Percentiles rank a stretch among this genome's conserved stretches.
Conservation (phyloP, 1,139 yeast genomes). For the Eremothecium cymbalariae region DNA sequence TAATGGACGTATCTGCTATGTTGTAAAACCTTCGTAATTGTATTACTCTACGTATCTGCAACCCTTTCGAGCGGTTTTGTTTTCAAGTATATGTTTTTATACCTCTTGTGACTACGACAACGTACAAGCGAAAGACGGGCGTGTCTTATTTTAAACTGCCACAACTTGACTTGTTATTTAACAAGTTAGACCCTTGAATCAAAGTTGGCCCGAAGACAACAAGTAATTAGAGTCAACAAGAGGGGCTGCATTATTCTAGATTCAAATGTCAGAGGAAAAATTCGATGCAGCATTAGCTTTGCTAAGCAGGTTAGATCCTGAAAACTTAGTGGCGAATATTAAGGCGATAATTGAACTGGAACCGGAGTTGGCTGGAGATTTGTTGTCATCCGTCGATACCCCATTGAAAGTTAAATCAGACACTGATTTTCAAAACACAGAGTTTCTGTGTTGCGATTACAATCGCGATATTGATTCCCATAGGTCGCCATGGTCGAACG, state of each 20-base stretch:
- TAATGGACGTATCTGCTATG: too few relatives aligned
- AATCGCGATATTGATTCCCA: conserved; percentile 91
- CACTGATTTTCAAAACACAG: conserved; percentile 38
- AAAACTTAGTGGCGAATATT: conserved; percentile 53
- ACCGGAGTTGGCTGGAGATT: conserved; percentile 82
- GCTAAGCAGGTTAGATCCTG: conserved; percentile 79
- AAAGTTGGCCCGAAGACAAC: background rate
- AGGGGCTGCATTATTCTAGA: background rate
- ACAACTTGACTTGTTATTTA: too few relatives aligned
- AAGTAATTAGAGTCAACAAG: background rate
- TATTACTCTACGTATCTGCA: too few relatives aligned
- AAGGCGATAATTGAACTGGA: conserved; percentile 62
- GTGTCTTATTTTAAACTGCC: too few relatives aligned
- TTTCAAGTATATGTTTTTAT: too few relatives aligned
- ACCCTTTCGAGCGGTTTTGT: too few relatives aligned
- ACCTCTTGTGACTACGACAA: too few relatives aligned
- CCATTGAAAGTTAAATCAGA: conserved; percentile 63
- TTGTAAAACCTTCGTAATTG: too few relatives aligned
- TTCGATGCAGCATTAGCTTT: conserved; percentile 85
- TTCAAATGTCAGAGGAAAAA: conserved; percentile 41
- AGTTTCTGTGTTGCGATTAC: conserved; percentile 82
- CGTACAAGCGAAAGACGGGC: too few relatives aligned
- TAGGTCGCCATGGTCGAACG: conserved; percentile 87
- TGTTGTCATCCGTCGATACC: conserved; percentile 78
- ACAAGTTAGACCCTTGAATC: too few relatives aligned